Evolutionary conservation across 805 yeast species (phyloP), one percentile per base, ranked within the genome.

Genomic region (Phaffomyces antillensis): DNA sequence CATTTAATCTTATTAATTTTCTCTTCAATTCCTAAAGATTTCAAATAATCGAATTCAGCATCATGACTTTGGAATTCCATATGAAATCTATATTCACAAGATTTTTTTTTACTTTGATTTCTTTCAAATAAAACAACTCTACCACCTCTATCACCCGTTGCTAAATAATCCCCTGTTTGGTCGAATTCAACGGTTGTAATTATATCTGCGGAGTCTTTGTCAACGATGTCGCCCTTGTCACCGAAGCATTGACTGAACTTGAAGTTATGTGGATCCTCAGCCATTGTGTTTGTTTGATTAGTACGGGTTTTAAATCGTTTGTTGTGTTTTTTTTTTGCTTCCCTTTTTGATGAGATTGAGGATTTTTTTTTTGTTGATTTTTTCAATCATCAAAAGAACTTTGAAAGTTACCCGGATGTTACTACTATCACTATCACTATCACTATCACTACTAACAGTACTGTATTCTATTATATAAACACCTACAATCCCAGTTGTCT

Each of bases 91-190:
- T 93, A 95, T 65, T 95, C 99, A 65, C 97, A 90, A 41, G 73
- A 75, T 58, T 76, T 83, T 65, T 81, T 79, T 59, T 80, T 80
- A 53, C 69, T 66, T 53, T 77, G 82, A 63, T 87, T 89, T 56
- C 98, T 77, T 65, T 93, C 98, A 65, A 93, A 93, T 43, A 93
- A 67, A 15, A 93, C 99, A 36, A 93, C 97, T 52, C 99, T 77
- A 26, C 99, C 99, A 44, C 99, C 99, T 61, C 90, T 82, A 68
- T 93, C 99, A 50, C 99, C 99, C 2, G 99, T 93, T 48, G 99
- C 99, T 46, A 93, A 70, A 60, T 83, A 93, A 61, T 93, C 89
- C 41, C 99, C 99, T 8, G 93, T 79, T 60, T 83, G 86, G 63
- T 93, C 96, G 59, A 93, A 93, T 67, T 93, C 98, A 36, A 93